Percentiles rank a stretch among this genome's conserved stretches.
Conservation (phyloP, 306 rosid genomes). For the Malus domestica region ASM211411v1 NC_041803.1:36180501-36181000, state of each 20-base stretch:
- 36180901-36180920: neutral
- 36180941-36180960: neutral
- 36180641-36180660: neutral
- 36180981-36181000: slow-evolving; percentile 6
- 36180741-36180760: neutral
- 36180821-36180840: neutral
- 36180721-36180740: neutral
- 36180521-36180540: slow-evolving; percentile 87
- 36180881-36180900: neutral
- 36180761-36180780: neutral
- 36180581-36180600: slow-evolving; percentile 18
- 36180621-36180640: neutral
- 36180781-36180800: neutral
- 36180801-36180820: neutral
- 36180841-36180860: neutral
- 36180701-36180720: neutral
- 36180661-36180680: neutral
- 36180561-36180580: slow-evolving; percentile 46
- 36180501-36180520: slow-evolving; percentile 62
- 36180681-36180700: neutral
- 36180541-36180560: slow-evolving; percentile 88
- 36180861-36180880: neutral
- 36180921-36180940: neutral
- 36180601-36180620: neutral
- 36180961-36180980: neutral